Evolutionary conservation across 768 basidiomycete genomes (phyloP).

Genomic region (Sporobolomyces phaffii): DNA sequence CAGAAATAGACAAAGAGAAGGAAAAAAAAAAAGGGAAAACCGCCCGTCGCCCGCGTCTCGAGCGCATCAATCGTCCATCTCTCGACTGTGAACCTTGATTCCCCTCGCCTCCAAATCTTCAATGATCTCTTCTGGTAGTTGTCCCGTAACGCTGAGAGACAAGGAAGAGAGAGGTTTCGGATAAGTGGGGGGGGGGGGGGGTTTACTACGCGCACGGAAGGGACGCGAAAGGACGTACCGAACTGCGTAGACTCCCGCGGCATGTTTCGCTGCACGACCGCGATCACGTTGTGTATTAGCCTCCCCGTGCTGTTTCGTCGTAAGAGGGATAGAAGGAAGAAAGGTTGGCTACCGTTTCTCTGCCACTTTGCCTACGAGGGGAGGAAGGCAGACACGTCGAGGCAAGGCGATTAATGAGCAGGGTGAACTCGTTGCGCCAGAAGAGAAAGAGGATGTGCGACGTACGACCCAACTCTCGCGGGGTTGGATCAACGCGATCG

Average conservation of each 20-base stretch:
- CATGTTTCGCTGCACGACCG: conserved; percentile 69
- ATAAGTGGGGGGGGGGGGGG: conserved; percentile 20
- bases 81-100: conserved; percentile 54
- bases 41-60: too few species aligned
- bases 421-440: too few species aligned
- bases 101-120: conserved; percentile 68
- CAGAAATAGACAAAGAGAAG: neutral
- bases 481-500: conserved; percentile 78
- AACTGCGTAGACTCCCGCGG: conserved; percentile 86
- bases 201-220: too few species aligned
- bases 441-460: too few species aligned
- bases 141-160: conserved; percentile 57
- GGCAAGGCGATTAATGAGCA: too few species aligned
- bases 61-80: conserved; percentile 36
- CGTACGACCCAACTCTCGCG: conserved; percentile 79
- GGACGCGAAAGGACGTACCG: conserved; percentile 48
- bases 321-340: conserved; percentile 4
- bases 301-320: too few species aligned
- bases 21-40: neutral
- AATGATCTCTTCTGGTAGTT: conserved; percentile 77
- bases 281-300: too few species aligned
- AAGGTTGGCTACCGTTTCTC: conserved; percentile 61
- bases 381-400: too few species aligned
- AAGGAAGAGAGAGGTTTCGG: neutral
- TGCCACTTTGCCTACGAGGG: too few species aligned